These are phyloP conservation scores for Linaria vulgaris DNA, from an alignment of 257 asterid species.

Conservation along the genomic window DNA sequence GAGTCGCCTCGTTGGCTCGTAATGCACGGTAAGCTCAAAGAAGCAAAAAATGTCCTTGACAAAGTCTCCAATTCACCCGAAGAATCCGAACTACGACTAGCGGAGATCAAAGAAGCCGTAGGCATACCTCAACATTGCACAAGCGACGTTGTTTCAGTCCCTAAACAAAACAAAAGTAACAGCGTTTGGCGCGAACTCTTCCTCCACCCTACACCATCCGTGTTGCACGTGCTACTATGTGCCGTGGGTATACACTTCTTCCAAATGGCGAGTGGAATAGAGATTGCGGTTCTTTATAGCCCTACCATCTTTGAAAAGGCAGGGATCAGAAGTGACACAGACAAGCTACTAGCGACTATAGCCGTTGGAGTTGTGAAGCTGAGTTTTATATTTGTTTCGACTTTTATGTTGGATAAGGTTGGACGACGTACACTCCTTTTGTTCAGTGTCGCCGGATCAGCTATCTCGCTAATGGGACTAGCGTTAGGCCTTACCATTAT, in stretches of 20 bases:
- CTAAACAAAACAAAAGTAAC: conserved; percentile 29
- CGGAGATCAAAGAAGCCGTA: conserved; percentile 64
- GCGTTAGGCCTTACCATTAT: conserved; percentile 31
- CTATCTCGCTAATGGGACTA: conserved; percentile 20
- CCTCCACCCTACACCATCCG: conserved; percentile 45
- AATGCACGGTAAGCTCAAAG: conserved; percentile 68
- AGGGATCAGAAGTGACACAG: conserved; percentile 23
- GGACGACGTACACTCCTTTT: conserved; percentile 29
- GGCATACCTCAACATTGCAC: conserved; percentile 47
- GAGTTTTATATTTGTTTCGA: conserved; percentile 21
- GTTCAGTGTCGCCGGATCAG: conserved; percentile 17
- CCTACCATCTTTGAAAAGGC: conserved; percentile 43
- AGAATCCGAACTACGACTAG: conserved; percentile 45
- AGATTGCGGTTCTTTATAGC: conserved; percentile 60
- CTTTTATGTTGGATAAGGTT: conserved; percentile 25
- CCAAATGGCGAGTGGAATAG: conserved; percentile 68
- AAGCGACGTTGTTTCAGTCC: conserved; percentile 43
- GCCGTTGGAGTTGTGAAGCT: conserved; percentile 31
- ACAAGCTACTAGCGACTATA: conserved; percentile 27
- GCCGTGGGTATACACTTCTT: conserved; percentile 63
- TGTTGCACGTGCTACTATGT: conserved; percentile 53
- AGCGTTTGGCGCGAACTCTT: conserved; percentile 60
- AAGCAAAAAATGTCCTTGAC: conserved; percentile 57
- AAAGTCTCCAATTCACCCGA: conserved; percentile 54
- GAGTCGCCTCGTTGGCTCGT: conserved; percentile 87